Base-by-base conservation (phyloP, 2,329 filamentous ascomycete genomes). In the Phoma sp. region DNA sequence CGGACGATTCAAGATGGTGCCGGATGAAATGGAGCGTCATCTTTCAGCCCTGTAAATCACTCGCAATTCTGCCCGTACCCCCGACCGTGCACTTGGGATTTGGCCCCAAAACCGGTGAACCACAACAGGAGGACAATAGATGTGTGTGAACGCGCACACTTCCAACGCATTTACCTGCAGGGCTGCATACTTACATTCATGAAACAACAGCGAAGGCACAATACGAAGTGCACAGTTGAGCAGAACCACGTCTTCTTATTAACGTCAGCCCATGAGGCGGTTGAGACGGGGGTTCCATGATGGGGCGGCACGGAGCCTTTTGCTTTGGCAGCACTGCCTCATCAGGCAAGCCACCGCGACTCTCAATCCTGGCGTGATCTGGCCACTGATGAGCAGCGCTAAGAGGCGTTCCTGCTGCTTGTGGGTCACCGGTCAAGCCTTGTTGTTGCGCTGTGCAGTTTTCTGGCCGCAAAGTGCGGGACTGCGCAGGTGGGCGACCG, bases 351-450 rank as follows among this genome's bases (percentile, higher is more conserved):
- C 55, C 56, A 49, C 57, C 50, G 51, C 43, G 35, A 44, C 33
- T 35, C 8, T 27, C 29, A 32, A 40, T 31, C 52, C 56, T 51
- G 52, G 45, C 46, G 44, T 50, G 49, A 51, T 57, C 39, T 54
- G 45, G 41, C 60, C 58, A 59, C 31, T 57, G 53, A 45, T 46
- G 25, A 35, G 55, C 58, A 37, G 48, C 50, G 48, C 62, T 62
- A 62, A 40, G 43, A 55, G 51, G 53, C 60, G 58, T 64, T 64
- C 57, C 58, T 64, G 60, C 60, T 64, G 55, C 40, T 58, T 64
- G 41, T 53, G 55, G 58, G 52, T 64, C 58, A 64, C 62, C 62
- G 62, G 62, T 65, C 53, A 51, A 48, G 49, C 41, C 47, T 57
- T 51, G 37, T 47, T 17, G 47, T 40, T 35, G 46, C 25, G 25